A percentile compares a stretch with the other conserved stretches of the same genome.
phyloP scores from a whole-genome alignment of 2,329 filamentous ascomycete genomes.

The Cryoendolithus antarcticus region DNA sequence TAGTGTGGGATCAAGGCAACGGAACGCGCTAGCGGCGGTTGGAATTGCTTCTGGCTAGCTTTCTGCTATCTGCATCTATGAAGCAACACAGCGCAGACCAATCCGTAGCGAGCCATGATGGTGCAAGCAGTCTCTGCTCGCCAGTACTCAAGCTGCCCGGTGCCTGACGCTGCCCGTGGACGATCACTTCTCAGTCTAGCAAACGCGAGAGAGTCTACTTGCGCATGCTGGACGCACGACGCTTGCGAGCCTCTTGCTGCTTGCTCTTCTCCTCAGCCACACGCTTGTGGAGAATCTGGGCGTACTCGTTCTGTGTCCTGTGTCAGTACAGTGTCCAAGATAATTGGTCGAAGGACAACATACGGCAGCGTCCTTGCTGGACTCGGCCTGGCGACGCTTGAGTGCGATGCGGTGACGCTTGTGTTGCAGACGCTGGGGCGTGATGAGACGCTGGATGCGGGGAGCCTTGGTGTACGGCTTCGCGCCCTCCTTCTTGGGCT shows the following conservation, averaged over 20 bases:
- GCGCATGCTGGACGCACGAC: conserved; percentile 88
- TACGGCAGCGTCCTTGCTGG: conserved; percentile 87
- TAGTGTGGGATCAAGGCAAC: too few species aligned
- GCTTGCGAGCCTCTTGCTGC: conserved; percentile 91
- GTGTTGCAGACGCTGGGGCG: conserved; percentile 98
- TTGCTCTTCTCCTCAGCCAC: conserved; percentile 89
- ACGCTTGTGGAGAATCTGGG: conserved; percentile 91
- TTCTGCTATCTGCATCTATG: too few species aligned
- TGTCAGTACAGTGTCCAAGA: conserved; percentile 24
- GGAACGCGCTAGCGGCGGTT: too few species aligned
- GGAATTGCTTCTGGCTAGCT: too few species aligned
- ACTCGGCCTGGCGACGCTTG: conserved; percentile 95
- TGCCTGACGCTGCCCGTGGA: too few species aligned
- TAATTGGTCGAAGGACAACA: neutral
- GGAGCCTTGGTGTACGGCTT: conserved; percentile 99
- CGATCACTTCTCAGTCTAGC: too few species aligned
- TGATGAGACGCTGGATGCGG: conserved; percentile 99
- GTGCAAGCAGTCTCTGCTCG: too few species aligned
- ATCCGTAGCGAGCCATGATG: too few species aligned
- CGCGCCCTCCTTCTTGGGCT: conserved; percentile 95
- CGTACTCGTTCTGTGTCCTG: conserved; percentile 73
- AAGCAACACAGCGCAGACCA: too few species aligned
- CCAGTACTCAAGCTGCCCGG: too few species aligned
- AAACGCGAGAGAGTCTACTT: conserved; percentile 41
- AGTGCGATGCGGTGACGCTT: conserved; percentile 96